These are phyloP conservation scores for Inga laurina DNA, from an alignment of 306 rosid species.

Conservation along the genomic window DNA sequence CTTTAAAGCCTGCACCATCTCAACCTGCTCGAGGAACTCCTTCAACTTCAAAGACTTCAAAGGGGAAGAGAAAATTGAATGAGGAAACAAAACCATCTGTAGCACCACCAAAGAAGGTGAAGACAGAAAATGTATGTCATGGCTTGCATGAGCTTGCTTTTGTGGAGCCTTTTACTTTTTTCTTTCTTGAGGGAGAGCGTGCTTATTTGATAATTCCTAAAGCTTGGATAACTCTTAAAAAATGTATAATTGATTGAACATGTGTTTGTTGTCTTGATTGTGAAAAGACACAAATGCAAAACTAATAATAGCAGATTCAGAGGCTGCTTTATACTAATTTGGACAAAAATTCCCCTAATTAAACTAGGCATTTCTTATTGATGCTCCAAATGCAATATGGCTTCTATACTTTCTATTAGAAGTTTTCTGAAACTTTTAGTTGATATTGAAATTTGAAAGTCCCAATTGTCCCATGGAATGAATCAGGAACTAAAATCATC, in stretches of 20 bases:
- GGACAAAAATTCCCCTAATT: conserved; percentile 12
- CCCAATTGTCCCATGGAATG: conserved; percentile 31
- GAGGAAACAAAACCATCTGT: conserved; percentile 73
- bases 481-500: conserved; percentile 70
- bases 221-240: neutral
- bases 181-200: neutral
- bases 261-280: neutral
- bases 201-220: neutral
- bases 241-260: neutral
- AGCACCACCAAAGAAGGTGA: conserved; percentile 83
- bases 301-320: neutral
- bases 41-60: conserved; percentile 44
- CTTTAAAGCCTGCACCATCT: conserved; percentile 54
- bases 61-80: conserved; percentile 78
- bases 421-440: neutral
- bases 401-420: conserved; percentile 5
- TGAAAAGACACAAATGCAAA: neutral
- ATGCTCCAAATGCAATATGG: conserved; percentile 10
- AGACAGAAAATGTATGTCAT: conserved; percentile 75
- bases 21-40: conserved; percentile 65
- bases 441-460: conserved; percentile 20
- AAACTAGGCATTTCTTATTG: conserved; percentile 7
- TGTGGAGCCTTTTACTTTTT: neutral
- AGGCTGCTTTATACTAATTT: neutral
- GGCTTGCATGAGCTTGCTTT: conserved; percentile 13